Evolutionary conservation across 106 monocot species (phyloP), one percentile per base, ranked within the genome.

Genomic region (Dendrobium officinale): DNA sequence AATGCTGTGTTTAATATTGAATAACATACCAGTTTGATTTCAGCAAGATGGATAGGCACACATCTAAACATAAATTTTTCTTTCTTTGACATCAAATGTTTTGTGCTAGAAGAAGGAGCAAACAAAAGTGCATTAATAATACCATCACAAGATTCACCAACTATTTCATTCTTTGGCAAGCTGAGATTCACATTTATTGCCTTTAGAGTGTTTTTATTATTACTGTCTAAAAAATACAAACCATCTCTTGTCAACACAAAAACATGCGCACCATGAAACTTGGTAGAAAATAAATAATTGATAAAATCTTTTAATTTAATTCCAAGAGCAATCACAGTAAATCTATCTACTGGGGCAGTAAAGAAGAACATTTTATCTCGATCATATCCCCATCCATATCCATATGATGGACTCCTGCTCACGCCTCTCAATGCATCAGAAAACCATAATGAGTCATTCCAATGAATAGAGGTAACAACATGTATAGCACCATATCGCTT

Each of bases 21-120:
- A 77, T 19, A 4, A 5, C 61, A 79, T 84, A 84, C 84, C 84
- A 84, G 2, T 79, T 33, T 33, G 20, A 79, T 64, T 84, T 74
- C 79, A 61, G 75, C 51, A 84, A 73, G 20, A 79, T 75, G 17
- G 18, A 84, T 18, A 27, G 20, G 31, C 15, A 48, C 42, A 24
- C 79, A 79, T 22, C 8, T 1, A 37, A 84, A 8, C 58, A 44
- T 43, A 49, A 42, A 47, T n/a, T 16, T 64, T 55, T 59, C 48
- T 4, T 58, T 29, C 37, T 19, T 33, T 26, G 42, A 41, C 20
- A 22, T 48, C 47, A 74, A 31, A 48, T 59, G 26, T 3, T 61
- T 42, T 55, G 26, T 55, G n/a, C 26, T 49, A 19, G 43, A 37
- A 44, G 73, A 9, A 27, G 6, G 1, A 24, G 9, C 27, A 70